Base-by-base conservation (phyloP, 2,329 filamentous ascomycete genomes). In the Aspergillus quadricinctus region DNA sequence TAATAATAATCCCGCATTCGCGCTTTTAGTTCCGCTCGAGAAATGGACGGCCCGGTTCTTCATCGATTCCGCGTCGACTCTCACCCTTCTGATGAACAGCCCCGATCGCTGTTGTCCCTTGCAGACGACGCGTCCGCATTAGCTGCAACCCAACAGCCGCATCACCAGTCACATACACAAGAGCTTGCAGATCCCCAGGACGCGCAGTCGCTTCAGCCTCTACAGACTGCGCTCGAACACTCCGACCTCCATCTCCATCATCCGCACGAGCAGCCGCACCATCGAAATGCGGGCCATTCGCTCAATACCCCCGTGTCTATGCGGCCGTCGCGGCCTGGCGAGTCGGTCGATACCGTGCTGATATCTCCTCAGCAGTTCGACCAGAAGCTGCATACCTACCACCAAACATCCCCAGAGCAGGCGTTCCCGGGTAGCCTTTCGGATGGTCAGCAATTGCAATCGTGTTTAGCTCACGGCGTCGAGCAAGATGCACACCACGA, bases 21-120 rank as follows among this genome's bases (percentile, higher is more conserved):
- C 49, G 17, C 17, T 37, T 54, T 27, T 10, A 14, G 14, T 48
- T n/a, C 48, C 35, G 25, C 21, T 40, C 41, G n/a, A 52, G 50
- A 45, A 31, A 73, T 74, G 72, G 66, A 72, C 57, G 52, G 25
- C 27, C 55, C 61, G 37, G 59, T 54, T 28, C 58, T 64, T 35
- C 68, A 50, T 57, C 59, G 25, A 48, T 58, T 52, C 57, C 64
- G 49, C 56, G 60, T 58, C 59, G 61, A 14, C 53, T 64, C 40
- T n/a, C 56, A 58, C 10, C 5, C 19, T 46, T 46, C 43, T 43
- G 55, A 50, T 50, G 53, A 53, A 41, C 64, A 60, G 48, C 63
- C 62, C 28, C 54, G 46, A 50, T 59, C 60, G 25, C 67, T 68
- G 0, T 59, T 64, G 4, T 56, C 60, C 3, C 59, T 69, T 14